Evolutionary conservation across 2,329 filamentous ascomycete genomes (phyloP).

Genomic region (Apiospora marii): DNA sequence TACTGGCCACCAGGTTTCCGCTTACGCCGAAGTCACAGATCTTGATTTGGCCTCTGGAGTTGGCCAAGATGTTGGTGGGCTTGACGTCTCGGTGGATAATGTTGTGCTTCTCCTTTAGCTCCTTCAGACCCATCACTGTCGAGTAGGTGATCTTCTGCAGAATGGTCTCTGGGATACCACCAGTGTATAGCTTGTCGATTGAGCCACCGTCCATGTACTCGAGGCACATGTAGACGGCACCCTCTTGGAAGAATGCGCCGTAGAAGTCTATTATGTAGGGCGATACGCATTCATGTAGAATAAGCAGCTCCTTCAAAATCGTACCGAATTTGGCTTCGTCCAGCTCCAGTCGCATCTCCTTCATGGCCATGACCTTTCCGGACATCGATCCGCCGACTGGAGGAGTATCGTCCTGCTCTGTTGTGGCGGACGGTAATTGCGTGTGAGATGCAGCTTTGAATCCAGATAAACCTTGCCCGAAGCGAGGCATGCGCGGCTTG

Average conservation of each 20-base stretch:
- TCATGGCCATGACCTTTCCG: conserved; percentile 97
- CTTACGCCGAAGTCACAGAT: conserved; percentile 99
- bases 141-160: conserved; percentile 89
- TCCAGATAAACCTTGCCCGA: conserved; percentile 64
- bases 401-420: conserved; percentile 40
- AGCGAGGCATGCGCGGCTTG: conserved; percentile 65
- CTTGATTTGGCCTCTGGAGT: conserved; percentile 90
- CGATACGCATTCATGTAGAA: conserved; percentile 92
- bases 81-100: conserved; percentile 99
- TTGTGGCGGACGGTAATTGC: conserved; percentile 33
- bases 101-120: conserved; percentile 96
- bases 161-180: conserved; percentile 88
- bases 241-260: conserved; percentile 98
- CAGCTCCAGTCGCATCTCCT: conserved; percentile 93
- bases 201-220: conserved; percentile 99
- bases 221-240: conserved; percentile 98
- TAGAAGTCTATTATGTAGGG: conserved; percentile 99
- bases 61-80: conserved; percentile 96
- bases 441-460: conserved; percentile 50
- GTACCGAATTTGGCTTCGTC: conserved; percentile 97
- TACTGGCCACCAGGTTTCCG: conserved; percentile 95
- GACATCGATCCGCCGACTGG: conserved; percentile 56
- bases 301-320: conserved; percentile 97
- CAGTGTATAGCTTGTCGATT: conserved; percentile 92
- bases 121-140: conserved; percentile 90